Percentiles rank a stretch among this genome's conserved stretches.
These are phyloP conservation scores for Neurospora sp. DNA, from an alignment of 495 filamentous ascomycete species.

Conservation along the genomic window DNA sequence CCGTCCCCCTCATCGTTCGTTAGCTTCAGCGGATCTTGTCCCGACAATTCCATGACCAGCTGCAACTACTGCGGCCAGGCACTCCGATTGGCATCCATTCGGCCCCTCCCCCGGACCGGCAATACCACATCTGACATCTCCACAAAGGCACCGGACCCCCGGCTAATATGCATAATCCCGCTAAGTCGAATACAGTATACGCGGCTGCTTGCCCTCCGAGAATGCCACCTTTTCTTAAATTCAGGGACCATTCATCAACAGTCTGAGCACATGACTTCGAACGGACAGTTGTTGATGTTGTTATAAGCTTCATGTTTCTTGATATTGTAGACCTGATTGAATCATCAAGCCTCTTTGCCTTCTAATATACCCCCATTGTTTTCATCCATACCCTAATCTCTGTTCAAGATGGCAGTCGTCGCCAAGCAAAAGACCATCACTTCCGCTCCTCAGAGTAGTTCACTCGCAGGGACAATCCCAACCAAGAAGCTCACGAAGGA, in stretches of 20 bases:
- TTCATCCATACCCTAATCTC: not conserved
- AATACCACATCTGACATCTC: not conserved
- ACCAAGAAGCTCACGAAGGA: conserved; percentile 16
- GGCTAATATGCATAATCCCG: conserved; percentile 2
- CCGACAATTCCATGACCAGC: not conserved
- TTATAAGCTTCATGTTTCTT: not conserved
- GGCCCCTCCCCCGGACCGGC: not conserved
- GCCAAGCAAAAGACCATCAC: not conserved
- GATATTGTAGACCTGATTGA: not conserved
- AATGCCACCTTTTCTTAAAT: conserved; percentile 23
- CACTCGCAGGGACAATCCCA: conserved; percentile 6
- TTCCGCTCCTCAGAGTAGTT: not conserved
- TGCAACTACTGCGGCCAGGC: not conserved
- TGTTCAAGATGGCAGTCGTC: conserved; percentile 5
- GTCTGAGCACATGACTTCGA: not conserved
- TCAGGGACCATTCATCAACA: not conserved
- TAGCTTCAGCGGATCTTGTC: not conserved
- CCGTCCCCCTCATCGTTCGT: not conserved
- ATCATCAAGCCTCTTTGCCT: not conserved
- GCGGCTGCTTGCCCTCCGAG: conserved; percentile 23
- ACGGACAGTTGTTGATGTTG: not conserved
- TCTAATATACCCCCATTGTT: not conserved
- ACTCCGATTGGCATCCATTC: not conserved
- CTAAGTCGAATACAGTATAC: conserved; percentile 20
- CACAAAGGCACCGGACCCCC: not conserved